These are phyloP conservation scores for Mycena latifolia DNA, from an alignment of 768 basidiomycete species.

Conservation along the genomic window DNA sequence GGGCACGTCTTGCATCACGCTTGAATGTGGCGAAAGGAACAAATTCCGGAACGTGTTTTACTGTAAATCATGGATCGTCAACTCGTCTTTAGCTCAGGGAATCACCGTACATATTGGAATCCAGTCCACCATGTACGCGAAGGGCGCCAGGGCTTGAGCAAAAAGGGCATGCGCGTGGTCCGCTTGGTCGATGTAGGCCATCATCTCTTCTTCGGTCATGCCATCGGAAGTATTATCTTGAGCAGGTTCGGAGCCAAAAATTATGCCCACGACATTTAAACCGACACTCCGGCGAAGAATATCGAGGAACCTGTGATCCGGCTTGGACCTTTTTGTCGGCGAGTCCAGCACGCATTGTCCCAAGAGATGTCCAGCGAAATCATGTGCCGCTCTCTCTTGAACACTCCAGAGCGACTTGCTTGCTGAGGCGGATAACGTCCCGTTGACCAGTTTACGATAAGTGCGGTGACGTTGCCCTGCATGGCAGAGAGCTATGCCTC, in stretches of 20 bases:
- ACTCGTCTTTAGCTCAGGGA: not conserved
- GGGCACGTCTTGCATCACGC: conserved; percentile 3
- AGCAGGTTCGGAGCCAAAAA: conserved; percentile 4
- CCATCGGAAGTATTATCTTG: not conserved
- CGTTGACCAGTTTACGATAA: conserved; percentile 7
- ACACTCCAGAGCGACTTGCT: conserved; percentile 1
- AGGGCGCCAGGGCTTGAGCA: not conserved
- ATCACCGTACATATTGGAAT: not conserved
- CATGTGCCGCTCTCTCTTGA: conserved; percentile 1
- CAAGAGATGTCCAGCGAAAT: not conserved
- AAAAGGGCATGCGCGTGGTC: conserved; percentile 4
- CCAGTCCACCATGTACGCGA: conserved; percentile 9
- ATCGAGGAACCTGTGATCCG: not conserved
- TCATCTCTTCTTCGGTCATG: conserved; percentile 1
- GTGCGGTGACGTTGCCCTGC: not conserved
- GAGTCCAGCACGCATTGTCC: not conserved
- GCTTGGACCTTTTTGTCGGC: too few relatives aligned
- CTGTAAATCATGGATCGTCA: not conserved
- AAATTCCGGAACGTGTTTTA: not conserved
- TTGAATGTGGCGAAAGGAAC: not conserved
- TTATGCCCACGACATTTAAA: conserved; percentile 1
- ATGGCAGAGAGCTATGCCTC: not conserved
- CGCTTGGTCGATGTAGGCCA: conserved; percentile 1
- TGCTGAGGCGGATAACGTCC: conserved; percentile 4
- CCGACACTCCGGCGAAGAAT: not conserved